Percentiles rank a stretch among this genome's conserved stretches.
phyloP scores from a whole-genome alignment of 2,329 filamentous ascomycete species.

The Phymatotrichopsis omnivora region DNA sequence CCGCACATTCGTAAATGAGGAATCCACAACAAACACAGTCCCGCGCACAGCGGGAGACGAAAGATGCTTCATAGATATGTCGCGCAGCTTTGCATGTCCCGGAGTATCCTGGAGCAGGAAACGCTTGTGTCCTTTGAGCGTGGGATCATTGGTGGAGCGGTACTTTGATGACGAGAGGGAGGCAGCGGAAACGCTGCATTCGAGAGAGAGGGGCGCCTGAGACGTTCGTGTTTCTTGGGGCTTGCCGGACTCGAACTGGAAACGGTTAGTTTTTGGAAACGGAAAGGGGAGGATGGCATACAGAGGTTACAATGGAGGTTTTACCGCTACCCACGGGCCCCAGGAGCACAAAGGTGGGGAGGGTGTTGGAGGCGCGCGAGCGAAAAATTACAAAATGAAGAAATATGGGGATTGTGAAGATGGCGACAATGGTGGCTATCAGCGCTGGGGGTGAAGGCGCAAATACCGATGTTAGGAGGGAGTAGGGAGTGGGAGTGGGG shows the following conservation, averaged over 20 bases:
- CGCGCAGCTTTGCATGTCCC: constrained; percentile 86
- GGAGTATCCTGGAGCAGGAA: constrained; percentile 81
- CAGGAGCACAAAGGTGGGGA: constrained; percentile 68
- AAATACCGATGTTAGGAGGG: constrained; percentile 45
- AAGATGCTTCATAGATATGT: constrained; percentile 50
- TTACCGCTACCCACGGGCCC: constrained; percentile 80
- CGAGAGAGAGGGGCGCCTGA: constrained; percentile 48
- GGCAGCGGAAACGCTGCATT: constrained; percentile 46
- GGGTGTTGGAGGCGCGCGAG: constrained; percentile 52
- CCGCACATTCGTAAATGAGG: constrained; percentile 52
- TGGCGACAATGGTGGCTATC: constrained; percentile 57
- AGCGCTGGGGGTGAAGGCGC: constrained; percentile 54
- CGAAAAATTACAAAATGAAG: constrained; percentile 67
- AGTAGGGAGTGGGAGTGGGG: neutral
- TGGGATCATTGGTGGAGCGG: constrained; percentile 55
- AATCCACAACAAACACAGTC: constrained; percentile 82
- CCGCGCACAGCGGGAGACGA: constrained; percentile 45
- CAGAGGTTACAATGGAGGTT: constrained; percentile 73
- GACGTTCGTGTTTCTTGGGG: constrained; percentile 49
- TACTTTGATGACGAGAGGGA: constrained; percentile 50
- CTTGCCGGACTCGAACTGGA: constrained; percentile 47
- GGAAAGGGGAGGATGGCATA: constrained; percentile 35
- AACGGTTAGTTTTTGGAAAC: constrained; percentile 40
- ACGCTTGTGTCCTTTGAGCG: constrained; percentile 49
- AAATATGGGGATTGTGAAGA: constrained; percentile 62